Evolutionary conservation across 768 basidiomycete species (phyloP), one percentile per base, ranked within the genome.

Genomic region (Amanita pseudoporphyria): DNA sequence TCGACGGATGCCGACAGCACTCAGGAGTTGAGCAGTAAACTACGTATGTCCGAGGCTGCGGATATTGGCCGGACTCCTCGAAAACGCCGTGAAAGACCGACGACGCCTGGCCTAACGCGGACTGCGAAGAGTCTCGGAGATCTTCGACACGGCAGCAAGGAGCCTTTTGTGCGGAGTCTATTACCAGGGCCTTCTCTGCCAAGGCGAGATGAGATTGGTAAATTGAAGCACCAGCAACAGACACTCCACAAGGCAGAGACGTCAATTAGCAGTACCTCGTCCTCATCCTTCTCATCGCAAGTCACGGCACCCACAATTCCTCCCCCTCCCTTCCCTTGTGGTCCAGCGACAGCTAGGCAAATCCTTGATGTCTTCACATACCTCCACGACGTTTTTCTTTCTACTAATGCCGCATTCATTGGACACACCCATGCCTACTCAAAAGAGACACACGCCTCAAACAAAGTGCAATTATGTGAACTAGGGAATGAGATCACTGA

Each of bases 391-490:
- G 79, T 85, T 43, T 87, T 94, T 58, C 72, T 98, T 9, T 95
- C 91, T 4, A 88, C 91, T 16, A 91, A 96, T 60, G 94, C 96
- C 18, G 95, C 94, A 5, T 93, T 99, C 64, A 96, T 99, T 58
- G 95, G 94, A 1, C 93, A 97, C 61, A 88, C 92, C 1, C 95
- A 98, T 59, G 88, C 89, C 13, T 89, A 97, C 71, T 84, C 88
- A 18, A 82, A 89, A 39, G 73, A 79, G 35, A 89, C 89, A 24
- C 94, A 97, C 65, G 91, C 95, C 0, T 89, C 91, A 5, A 90
- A 85, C 53, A 94, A 92, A 13, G 94, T 90, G 1, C 87, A 92
- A 56, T 75, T 98, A 65, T 93, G 96, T 60, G 93, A 97, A 56
- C 79, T 97, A 47, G 90, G 94, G n/a, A 80, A 86, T 45, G 90